Evolutionary conservation across 2,329 filamentous ascomycete species (phyloP).

Genomic region (Acephala macrosclerotiorum): DNA sequence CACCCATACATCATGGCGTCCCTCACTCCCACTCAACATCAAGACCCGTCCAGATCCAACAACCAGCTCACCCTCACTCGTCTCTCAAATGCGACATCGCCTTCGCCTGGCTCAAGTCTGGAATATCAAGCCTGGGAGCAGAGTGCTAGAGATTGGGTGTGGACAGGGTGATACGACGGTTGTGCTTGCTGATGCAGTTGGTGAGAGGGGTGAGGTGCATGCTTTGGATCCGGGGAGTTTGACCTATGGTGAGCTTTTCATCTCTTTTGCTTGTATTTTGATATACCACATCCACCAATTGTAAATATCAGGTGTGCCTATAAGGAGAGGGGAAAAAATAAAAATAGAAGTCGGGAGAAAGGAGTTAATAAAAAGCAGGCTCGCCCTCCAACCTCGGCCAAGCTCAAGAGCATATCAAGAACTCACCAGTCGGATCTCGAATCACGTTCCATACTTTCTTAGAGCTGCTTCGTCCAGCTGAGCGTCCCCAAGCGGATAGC

Average conservation of each 20-base stretch:
- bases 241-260: slow-evolving; percentile 51
- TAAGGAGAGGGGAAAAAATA: neutral
- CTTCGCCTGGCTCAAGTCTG: slow-evolving; percentile 47
- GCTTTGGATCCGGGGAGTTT: slow-evolving; percentile 60
- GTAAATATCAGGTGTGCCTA: neutral
- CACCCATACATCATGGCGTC: neutral
- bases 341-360: neutral
- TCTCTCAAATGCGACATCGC: slow-evolving; percentile 47
- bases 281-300: too few species aligned
- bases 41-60: slow-evolving; percentile 10
- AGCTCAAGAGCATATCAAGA: slow-evolving; percentile 54
- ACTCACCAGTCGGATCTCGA: slow-evolving; percentile 48
- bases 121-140: slow-evolving; percentile 48
- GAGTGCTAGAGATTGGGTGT: slow-evolving; percentile 64
- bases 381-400: slow-evolving; percentile 57
- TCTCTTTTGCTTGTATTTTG: neutral
- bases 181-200: slow-evolving; percentile 57
- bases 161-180: slow-evolving; percentile 65
- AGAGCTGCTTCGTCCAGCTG: slow-evolving; percentile 32
- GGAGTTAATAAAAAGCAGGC: slow-evolving; percentile 39
- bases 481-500: too few species aligned
- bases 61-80: slow-evolving; percentile 15
- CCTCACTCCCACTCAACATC: neutral
- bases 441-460: slow-evolving; percentile 53
- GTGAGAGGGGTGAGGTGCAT: slow-evolving; percentile 52